These are phyloP conservation scores for Irpex sp. DNA, from an alignment of 1,284 basidiomycete genomes.

Conservation along the genomic window DNA sequence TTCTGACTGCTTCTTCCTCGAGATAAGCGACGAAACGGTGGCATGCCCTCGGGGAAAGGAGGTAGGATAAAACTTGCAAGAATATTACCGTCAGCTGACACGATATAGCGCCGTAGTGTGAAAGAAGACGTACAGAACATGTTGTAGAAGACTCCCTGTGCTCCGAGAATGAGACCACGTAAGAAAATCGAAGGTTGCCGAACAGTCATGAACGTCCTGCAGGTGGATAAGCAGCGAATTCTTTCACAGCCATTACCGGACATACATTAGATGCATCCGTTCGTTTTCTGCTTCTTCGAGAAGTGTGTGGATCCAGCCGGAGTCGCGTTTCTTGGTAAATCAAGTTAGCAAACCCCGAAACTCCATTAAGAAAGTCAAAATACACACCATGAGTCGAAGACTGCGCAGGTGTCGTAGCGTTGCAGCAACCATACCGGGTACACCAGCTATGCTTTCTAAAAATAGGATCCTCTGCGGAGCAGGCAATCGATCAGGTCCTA, in stretches of 20 bases:
- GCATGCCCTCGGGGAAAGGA: constrained; percentile 78
- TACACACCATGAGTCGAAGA: constrained; percentile 74
- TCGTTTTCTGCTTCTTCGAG: constrained; percentile 96
- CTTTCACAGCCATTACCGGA: constrained; percentile 10
- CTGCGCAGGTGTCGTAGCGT: constrained; percentile 82
- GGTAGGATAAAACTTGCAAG: constrained; percentile 68
- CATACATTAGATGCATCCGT: constrained; percentile 87
- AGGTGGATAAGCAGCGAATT: constrained; percentile 14
- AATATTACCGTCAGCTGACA: background rate
- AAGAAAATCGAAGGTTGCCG: constrained; percentile 77
- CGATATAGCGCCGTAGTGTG: background rate
- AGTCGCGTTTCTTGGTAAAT: constrained; percentile 71
- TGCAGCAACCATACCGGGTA: constrained; percentile 92
- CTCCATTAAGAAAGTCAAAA: background rate
- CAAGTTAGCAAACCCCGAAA: constrained; percentile 6
- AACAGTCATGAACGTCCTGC: constrained; percentile 86
- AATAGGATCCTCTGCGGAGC: constrained; percentile 71
- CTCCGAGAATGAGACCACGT: constrained; percentile 77
- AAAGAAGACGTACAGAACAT: constrained; percentile 62
- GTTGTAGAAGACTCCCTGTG: constrained; percentile 92
- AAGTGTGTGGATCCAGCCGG: constrained; percentile 84
- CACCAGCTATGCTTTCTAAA: constrained; percentile 89
- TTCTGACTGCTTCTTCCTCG: constrained; percentile 93
- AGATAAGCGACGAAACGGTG: constrained; percentile 96
- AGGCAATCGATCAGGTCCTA: background rate